phyloP scores from a whole-genome alignment of 83 land plant species.

The Thuja plicata region DNA sequence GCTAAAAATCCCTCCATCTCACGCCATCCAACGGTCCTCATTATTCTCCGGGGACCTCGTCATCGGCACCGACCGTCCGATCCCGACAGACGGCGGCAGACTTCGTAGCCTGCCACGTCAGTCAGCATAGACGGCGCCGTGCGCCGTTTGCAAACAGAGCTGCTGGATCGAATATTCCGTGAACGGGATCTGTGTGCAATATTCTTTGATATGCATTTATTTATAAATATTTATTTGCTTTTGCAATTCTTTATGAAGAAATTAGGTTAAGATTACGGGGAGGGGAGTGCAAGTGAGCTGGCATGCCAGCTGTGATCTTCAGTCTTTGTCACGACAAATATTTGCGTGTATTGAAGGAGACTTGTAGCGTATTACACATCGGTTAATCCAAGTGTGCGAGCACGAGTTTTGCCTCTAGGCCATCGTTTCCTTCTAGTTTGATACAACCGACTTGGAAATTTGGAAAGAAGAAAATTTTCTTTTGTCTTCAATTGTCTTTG shows the following conservation, averaged over 20 bases:
- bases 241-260: too few species aligned
- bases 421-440: not conserved
- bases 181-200: too few species aligned
- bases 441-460: not conserved
- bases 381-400: too few species aligned
- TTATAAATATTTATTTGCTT: too few species aligned
- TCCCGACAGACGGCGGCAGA: not conserved
- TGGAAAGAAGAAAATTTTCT: too few species aligned
- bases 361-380: too few species aligned
- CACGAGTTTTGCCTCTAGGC: not conserved
- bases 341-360: too few species aligned
- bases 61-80: not conserved
- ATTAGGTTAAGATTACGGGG: too few species aligned
- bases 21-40: not conserved
- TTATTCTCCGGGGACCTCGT: not conserved
- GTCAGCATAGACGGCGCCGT: not conserved
- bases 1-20: not conserved
- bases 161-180: not conserved
- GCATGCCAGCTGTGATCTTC: too few species aligned
- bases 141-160: not conserved
- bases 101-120: not conserved
- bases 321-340: too few species aligned
- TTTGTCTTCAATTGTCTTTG: not conserved
- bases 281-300: too few species aligned
- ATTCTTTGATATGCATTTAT: too few species aligned